Evolutionary conservation across 1,139 yeast genomes (phyloP), one percentile per base, ranked within the genome.

Genomic region (Kluyveromyces sp.): DNA sequence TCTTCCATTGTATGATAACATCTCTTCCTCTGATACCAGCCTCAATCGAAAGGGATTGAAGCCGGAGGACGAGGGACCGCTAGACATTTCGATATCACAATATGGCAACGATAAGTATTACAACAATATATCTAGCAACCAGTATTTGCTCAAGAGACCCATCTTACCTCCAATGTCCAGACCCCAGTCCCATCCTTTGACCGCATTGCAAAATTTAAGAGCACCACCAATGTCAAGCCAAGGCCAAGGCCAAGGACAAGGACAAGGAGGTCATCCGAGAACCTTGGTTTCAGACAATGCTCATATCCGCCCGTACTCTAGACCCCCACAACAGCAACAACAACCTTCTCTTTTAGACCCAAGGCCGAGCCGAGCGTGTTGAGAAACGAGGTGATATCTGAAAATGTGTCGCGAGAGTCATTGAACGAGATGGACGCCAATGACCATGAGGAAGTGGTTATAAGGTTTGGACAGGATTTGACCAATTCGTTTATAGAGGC

Each of bases 61-160:
- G 5, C 34, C 41, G 21, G 31, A 15, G 7, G 39, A 27, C 4
- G 31, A 34, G n/a, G 26, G 25, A 30, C 29, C 26, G 8, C 28
- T 41, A 3, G 37, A 34, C 10, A n/a, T 41, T 5, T 41, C 43
- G n/a, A 28, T 41, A n/a, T 50, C 53, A 2, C 55, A 47, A 21
- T 34, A 50, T 29, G 34, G 47, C 4, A 51, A 48, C 26, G 51
- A 50, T n/a, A 50, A 46, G 25, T 53, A 15, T 15, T 15, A 50
- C 39, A 52, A 52, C 38, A 51, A 50, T 3, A 51, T 53, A 25
- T 50, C 55, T 3, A 47, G 52, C 7, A 53, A 53, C 39, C 48
- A 51, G 33, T 53, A 41, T 37, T 25, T 45, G 36, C 31, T 4
- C 49, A 49, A 10, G 53, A 43, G 56, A 53, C 37, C 43, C 3